Percentiles rank a stretch among this genome's conserved stretches.
These are phyloP conservation scores for Penicillium dipodomyicola DNA, from an alignment of 495 filamentous ascomycete species.

Conservation along the genomic window DNA sequence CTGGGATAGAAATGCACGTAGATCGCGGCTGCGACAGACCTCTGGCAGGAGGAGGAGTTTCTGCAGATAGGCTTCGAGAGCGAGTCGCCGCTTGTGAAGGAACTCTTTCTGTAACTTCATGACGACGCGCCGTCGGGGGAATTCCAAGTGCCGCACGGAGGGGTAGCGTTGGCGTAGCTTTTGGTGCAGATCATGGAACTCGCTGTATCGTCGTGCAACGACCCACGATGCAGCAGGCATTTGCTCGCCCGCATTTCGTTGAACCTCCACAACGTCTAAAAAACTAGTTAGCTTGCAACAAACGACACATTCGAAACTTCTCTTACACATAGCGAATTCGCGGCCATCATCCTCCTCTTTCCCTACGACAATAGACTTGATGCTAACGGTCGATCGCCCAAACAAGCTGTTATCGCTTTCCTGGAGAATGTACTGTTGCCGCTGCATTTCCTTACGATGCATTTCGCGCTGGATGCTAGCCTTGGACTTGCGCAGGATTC, in stretches of 20 bases:
- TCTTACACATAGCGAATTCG: slow-evolving; percentile 82
- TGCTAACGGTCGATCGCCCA: slow-evolving; percentile 81
- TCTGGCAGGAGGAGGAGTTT: slow-evolving; percentile 83
- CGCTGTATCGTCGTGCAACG: slow-evolving; percentile 82
- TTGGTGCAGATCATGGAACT: slow-evolving; percentile 94
- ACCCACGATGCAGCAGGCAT: slow-evolving; percentile 84
- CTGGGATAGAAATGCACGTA: slow-evolving; percentile 92
- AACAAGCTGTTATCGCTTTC: slow-evolving; percentile 98
- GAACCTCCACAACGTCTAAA: slow-evolving; percentile 80
- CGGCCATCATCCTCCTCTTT: slow-evolving; percentile 90
- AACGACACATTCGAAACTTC: neutral
- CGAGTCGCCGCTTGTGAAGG: slow-evolving; percentile 77
- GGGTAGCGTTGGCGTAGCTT: slow-evolving; percentile 80
- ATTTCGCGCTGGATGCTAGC: slow-evolving; percentile 90
- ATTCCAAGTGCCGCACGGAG: slow-evolving; percentile 83
- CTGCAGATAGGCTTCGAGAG: slow-evolving; percentile 81
- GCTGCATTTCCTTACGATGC: slow-evolving; percentile 88
- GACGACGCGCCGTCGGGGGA: slow-evolving; percentile 85
- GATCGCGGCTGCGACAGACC: slow-evolving; percentile 87
- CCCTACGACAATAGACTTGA: slow-evolving; percentile 89
- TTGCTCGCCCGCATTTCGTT: slow-evolving; percentile 82
- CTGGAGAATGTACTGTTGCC: slow-evolving; percentile 95
- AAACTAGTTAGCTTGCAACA: slow-evolving; percentile 3
- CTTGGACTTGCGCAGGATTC: slow-evolving; percentile 92
- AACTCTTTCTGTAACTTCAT: slow-evolving; percentile 97